Base-by-base conservation (phyloP, 2,329 filamentous ascomycete genomes). In the Fusarium coffeatum region DNA sequence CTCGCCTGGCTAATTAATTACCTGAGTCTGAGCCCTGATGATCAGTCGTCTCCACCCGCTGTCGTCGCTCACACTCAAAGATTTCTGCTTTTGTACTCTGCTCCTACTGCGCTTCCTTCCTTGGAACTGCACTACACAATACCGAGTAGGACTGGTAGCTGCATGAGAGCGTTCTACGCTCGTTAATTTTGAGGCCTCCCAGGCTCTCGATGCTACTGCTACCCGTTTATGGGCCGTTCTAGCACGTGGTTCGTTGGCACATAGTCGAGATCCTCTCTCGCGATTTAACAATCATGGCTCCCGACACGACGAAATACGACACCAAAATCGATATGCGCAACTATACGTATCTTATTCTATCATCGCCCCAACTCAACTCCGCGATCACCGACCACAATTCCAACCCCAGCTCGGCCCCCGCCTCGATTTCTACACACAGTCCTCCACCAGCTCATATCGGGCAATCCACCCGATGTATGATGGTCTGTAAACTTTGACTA, bases 1-100 rank as follows among this genome's bases (percentile, higher is more conserved):
- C 55, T 72, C 45, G 42, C 49, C 49, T 53, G 34, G 49, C 49
- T 41, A 53, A 53, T 58, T 50, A 58, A 64, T 64, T 64, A 50
- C 20, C 32, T 53, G 57, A 58, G 41, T 16, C 27, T 71, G 66
- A 67, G 66, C 69, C 69, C 69, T 66, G 66, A 59, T 48, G 51
- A 56, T 49, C 55, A 53, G 25, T 48, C 47, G 53, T 71, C 68
- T 47, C 67, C 68, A 71, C 63, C 55, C 58, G 58, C 66, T 51
- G 45, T 57, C 53, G 22, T 69, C 37, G 55, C 42, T 55, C 48
- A 48, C 50, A 51, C 49, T 53, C 49, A 23, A 23, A 28, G 22
- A 23, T 41, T 53, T 53, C 49, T 53, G 37, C 13, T 41, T 53
- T 53, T 42, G 53, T 50, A 55, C 50, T 57, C 34, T 42, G 53